These are phyloP conservation scores for Hypomontagnella monticulosa DNA, from an alignment of 495 filamentous ascomycete genomes.

Conservation along the genomic window DNA sequence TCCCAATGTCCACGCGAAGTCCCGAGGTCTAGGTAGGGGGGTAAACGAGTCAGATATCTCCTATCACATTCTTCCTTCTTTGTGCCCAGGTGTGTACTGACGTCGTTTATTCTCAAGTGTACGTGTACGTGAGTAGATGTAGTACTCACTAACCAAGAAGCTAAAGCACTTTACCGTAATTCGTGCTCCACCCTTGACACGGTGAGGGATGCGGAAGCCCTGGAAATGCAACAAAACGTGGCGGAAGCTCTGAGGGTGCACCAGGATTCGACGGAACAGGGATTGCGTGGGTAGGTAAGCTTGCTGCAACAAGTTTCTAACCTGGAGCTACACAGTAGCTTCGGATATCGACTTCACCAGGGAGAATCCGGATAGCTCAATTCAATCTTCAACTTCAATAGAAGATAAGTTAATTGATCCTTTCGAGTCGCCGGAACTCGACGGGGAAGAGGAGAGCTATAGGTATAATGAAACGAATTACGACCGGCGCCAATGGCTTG, in stretches of 20 bases:
- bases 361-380: too few species aligned
- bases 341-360: too few species aligned
- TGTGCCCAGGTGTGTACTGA: constrained; percentile 6
- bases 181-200: constrained; percentile 24
- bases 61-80: constrained; percentile 5
- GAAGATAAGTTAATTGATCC: too few species aligned
- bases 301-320: neutral
- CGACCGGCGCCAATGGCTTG: too few species aligned
- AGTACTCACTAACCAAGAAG: neutral
- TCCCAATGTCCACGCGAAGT: constrained; percentile 3
- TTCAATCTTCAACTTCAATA: too few species aligned
- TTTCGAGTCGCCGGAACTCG: too few species aligned
- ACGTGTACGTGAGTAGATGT: neutral
- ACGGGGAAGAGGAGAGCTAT: too few species aligned
- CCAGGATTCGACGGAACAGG: constrained; percentile 9
- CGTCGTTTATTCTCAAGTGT: constrained; percentile 8
- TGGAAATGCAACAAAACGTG: constrained; percentile 39
- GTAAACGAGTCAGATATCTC: constrained; percentile 25
- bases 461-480: too few species aligned
- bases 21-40: too few species aligned
- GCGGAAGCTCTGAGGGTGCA: constrained; percentile 33
- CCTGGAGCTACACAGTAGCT: neutral
- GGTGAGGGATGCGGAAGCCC: constrained; percentile 16
- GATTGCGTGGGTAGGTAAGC: neutral
- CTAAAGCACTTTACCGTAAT: neutral